phyloP scores from a whole-genome alignment of 2,329 filamentous ascomycete species.

The Pseudogymnoascus sp. region DNA sequence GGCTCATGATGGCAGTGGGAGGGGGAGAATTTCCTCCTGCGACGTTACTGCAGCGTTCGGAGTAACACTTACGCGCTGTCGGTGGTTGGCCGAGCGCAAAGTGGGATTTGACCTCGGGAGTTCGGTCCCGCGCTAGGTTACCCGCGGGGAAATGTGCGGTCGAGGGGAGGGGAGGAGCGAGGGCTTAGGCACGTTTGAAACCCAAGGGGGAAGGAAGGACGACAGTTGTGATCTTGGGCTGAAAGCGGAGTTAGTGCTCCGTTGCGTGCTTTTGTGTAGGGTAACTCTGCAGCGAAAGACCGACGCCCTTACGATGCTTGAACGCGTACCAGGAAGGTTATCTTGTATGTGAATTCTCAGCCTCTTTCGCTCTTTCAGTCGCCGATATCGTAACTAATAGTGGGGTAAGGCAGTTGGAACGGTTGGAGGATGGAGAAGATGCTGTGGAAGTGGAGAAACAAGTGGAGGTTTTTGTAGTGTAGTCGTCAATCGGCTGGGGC shows the following conservation, averaged over 20 bases:
- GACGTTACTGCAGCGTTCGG: background rate
- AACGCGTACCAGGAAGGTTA: background rate
- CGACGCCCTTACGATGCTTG: background rate
- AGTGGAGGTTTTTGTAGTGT: constrained; percentile 6
- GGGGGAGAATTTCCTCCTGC: constrained; percentile 7
- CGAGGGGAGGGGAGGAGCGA: background rate
- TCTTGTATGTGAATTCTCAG: constrained; percentile 1
- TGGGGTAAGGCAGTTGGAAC: background rate
- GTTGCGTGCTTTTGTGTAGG: background rate
- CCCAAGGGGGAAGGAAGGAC: background rate
- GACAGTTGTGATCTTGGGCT: background rate
- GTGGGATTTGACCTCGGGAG: constrained; percentile 4
- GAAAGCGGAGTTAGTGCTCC: background rate
- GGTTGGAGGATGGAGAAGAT: background rate
- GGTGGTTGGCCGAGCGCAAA: background rate
- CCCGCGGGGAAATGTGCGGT: constrained; percentile 2
- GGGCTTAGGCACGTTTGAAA: background rate
- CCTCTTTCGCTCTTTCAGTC: background rate
- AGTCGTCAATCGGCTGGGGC: constrained; percentile 1
- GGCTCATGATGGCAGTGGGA: constrained; percentile 8
- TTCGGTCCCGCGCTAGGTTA: constrained; percentile 1
- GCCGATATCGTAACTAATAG: constrained; percentile 8
- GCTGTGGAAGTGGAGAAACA: background rate
- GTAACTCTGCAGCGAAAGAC: background rate
- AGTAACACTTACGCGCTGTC: constrained; percentile 2